phyloP scores from a whole-genome alignment of 2,329 filamentous ascomycete genomes.

The Pseudocercospora cruenta region DNA sequence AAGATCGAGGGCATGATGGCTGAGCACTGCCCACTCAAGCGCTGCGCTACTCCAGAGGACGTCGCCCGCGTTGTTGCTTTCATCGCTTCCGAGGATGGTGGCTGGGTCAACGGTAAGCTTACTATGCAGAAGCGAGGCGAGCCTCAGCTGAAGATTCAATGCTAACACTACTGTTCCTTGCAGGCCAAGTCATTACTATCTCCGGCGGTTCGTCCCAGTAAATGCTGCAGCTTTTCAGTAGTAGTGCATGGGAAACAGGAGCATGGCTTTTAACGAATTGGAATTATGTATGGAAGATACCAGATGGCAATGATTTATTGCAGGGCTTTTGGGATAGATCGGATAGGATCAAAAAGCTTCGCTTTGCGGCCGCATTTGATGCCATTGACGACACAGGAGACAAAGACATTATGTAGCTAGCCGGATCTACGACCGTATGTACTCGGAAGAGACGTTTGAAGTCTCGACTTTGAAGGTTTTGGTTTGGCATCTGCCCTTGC shows the following conservation, averaged over 20 bases:
- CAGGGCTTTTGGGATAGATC: background rate
- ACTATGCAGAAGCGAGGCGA: background rate
- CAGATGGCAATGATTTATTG: background rate
- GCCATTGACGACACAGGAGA: background rate
- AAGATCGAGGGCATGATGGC: constrained; percentile 57
- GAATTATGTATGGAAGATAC: constrained; percentile 7
- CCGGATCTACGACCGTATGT: background rate
- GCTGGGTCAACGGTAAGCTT: constrained; percentile 44
- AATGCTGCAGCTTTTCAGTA: constrained; percentile 4
- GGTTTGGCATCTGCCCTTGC: background rate
- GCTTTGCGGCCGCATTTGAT: background rate
- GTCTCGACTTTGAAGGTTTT: background rate
- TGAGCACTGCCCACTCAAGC: constrained; percentile 52
- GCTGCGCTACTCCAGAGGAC: constrained; percentile 54
- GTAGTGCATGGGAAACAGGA: constrained; percentile 1
- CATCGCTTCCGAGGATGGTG: constrained; percentile 43
- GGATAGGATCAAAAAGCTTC: constrained; percentile 5
- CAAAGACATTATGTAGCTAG: background rate
- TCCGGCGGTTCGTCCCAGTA: constrained; percentile 47
- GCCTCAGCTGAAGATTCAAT: background rate
- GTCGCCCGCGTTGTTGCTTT: constrained; percentile 46
- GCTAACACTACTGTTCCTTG: constrained; percentile 19
- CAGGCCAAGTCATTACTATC: constrained; percentile 49
- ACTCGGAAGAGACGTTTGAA: background rate
- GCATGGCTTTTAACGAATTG: constrained; percentile 11